Percentiles rank a stretch among this genome's conserved stretches.
Evolutionary conservation across 495 filamentous ascomycete genomes (phyloP).

Genomic region (Gamarada debralockiae): DNA sequence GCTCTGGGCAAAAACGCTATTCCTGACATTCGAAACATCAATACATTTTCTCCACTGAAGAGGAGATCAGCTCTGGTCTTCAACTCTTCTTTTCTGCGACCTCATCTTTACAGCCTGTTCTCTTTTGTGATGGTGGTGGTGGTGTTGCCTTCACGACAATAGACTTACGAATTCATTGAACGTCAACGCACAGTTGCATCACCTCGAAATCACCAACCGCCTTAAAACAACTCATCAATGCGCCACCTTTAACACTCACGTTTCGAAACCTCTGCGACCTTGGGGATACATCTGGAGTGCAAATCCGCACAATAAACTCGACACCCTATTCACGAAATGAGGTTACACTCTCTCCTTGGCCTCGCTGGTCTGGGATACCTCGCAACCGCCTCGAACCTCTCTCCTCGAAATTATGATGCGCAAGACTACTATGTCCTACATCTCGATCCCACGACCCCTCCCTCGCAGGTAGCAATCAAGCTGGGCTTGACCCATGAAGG

Average conservation of each 20-base stretch:
- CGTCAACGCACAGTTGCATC: not conserved
- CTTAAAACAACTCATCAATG: conserved; percentile 18
- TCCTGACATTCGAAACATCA: too few species aligned
- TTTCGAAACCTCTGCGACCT: not conserved
- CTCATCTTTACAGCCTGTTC: not conserved
- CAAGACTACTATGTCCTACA: conserved; percentile 73
- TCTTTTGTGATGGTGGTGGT: not conserved
- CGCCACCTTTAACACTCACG: conserved; percentile 5
- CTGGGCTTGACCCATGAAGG: conserved; percentile 83
- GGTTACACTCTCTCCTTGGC: conserved; percentile 20
- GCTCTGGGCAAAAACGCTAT: not conserved
- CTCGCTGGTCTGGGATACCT: conserved; percentile 38
- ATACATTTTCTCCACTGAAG: too few species aligned
- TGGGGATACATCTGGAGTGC: not conserved
- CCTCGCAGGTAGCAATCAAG: conserved; percentile 64
- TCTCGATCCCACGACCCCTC: conserved; percentile 48
- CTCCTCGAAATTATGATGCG: conserved; percentile 38
- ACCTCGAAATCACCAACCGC: not conserved
- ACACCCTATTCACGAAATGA: conserved; percentile 12
- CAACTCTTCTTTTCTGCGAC: not conserved
- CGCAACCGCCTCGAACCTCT: conserved; percentile 40
- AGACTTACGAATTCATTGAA: too few species aligned
- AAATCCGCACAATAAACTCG: not conserved
- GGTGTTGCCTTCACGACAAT: not conserved
- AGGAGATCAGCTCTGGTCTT: not conserved